Conservation (phyloP, 495 filamentous ascomycete species). For the Aspergillus nidulans region DNA sequence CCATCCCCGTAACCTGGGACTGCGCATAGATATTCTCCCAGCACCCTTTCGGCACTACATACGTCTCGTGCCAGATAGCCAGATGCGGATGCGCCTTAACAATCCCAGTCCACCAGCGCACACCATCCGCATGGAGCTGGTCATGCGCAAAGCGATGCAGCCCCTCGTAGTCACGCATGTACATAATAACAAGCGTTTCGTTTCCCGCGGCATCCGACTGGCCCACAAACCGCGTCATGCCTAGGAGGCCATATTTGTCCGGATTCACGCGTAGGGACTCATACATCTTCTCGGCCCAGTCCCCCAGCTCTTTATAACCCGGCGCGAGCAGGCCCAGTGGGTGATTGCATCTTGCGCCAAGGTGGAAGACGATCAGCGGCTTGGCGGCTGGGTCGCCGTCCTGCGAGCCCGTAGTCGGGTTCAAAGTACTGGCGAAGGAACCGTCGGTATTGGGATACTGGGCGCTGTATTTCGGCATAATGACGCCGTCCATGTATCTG, state of each 20-base stretch:
- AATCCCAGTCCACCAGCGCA: slow-evolving; percentile 42
- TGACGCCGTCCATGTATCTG: slow-evolving; percentile 28
- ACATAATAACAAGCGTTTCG: slow-evolving; percentile 38
- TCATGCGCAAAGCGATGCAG: slow-evolving; percentile 49
- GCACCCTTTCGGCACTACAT: slow-evolving; percentile 28
- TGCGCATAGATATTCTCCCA: slow-evolving; percentile 48
- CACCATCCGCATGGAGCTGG: slow-evolving; percentile 37
- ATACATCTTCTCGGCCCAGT: neutral
- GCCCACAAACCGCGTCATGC: slow-evolving; percentile 17
- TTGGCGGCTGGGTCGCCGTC: slow-evolving; percentile 22
- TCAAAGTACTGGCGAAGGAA: slow-evolving; percentile 12
- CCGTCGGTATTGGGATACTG: slow-evolving; percentile 35
- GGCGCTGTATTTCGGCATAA: slow-evolving; percentile 28
- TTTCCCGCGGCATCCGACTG: slow-evolving; percentile 22
- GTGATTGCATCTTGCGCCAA: slow-evolving; percentile 39
- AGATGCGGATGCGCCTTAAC: slow-evolving; percentile 37
- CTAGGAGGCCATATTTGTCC: slow-evolving; percentile 25
- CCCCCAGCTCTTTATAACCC: slow-evolving; percentile 4
- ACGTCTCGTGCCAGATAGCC: slow-evolving; percentile 47
- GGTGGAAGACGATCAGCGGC: slow-evolving; percentile 36
- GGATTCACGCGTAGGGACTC: slow-evolving; percentile 15
- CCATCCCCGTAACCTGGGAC: slow-evolving; percentile 18
- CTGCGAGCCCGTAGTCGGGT: neutral
- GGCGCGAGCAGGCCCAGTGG: slow-evolving; percentile 23
- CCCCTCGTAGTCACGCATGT: slow-evolving; percentile 44